A percentile compares a stretch with the other conserved stretches of the same genome.
Evolutionary conservation across 306 rosid species (phyloP).

Genomic region (Casuarina cunninghamiana): DNA sequence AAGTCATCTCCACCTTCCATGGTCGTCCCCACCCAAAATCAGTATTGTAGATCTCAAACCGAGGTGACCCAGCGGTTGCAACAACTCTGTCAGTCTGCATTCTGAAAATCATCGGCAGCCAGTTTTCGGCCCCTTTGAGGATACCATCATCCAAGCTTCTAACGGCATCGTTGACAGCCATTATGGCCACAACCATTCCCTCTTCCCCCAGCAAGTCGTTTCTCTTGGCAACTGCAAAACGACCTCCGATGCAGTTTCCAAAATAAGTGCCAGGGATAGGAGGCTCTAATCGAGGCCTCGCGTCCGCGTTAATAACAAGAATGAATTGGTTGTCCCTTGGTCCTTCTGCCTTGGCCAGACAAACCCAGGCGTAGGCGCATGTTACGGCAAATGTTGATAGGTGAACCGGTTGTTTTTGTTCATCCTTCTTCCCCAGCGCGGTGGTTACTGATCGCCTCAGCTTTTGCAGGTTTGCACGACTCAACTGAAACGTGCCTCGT

Average conservation of each 20-base stretch:
- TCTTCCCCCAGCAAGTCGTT: constrained; percentile 6
- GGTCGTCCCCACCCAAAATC: constrained; percentile 58
- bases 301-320: constrained; percentile 19
- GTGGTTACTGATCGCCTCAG: constrained; percentile 22
- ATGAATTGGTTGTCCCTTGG: not conserved
- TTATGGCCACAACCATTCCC: constrained; percentile 18
- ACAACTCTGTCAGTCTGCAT: not conserved
- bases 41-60: constrained; percentile 26
- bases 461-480: constrained; percentile 18
- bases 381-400: constrained; percentile 38
- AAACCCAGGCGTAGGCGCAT: constrained; percentile 31
- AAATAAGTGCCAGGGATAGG: constrained; percentile 34
- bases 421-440: constrained; percentile 8
- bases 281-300: constrained; percentile 33
- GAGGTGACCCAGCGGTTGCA: constrained; percentile 25
- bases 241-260: constrained; percentile 40
- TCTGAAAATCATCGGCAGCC: not conserved
- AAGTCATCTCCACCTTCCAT: constrained; percentile 22
- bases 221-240: not conserved
- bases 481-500: constrained; percentile 45
- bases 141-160: constrained; percentile 22
- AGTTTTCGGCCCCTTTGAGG: constrained; percentile 15
- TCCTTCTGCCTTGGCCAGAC: constrained; percentile 35
- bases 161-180: constrained; percentile 22
- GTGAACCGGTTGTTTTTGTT: not conserved